Conservation (phyloP, 441 rosid genomes). For the Gossypium schwendimanii region DNA sequence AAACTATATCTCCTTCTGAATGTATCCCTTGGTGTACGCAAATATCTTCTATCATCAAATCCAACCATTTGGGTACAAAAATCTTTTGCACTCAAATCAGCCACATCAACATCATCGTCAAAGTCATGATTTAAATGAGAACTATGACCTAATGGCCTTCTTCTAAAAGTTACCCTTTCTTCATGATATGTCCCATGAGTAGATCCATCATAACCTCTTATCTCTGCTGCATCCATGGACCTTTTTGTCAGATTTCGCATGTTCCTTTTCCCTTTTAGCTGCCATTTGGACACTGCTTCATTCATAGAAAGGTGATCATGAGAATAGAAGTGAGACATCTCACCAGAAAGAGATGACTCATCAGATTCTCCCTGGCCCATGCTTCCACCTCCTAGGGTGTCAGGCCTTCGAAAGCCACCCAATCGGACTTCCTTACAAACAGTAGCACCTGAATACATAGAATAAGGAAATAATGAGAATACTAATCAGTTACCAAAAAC, state of each 20-base stretch:
- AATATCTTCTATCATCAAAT: conserved; percentile 32
- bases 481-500: not conserved
- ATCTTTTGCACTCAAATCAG: conserved; percentile 40
- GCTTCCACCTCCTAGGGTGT: conserved; percentile 48
- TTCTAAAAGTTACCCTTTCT: conserved; percentile 36
- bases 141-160: conserved; percentile 35
- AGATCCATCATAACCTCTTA: conserved; percentile 26
- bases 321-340: conserved; percentile 41
- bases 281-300: conserved; percentile 88
- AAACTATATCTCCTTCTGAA: conserved; percentile 33
- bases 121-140: conserved; percentile 29
- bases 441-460: conserved; percentile 37
- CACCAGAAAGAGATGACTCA: conserved; percentile 63
- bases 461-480: conserved; percentile 12
- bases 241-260: conserved; percentile 56
- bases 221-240: conserved; percentile 32
- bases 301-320: conserved; percentile 40
- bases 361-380: conserved; percentile 66
- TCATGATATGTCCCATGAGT: conserved; percentile 36
- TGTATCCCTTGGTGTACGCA: conserved; percentile 32
- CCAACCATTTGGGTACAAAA: conserved; percentile 33
- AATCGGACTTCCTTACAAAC: conserved; percentile 31
- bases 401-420: conserved; percentile 34
- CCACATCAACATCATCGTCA: conserved; percentile 33
- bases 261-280: conserved; percentile 81